A percentile compares a stretch with the other conserved stretches of the same genome.
phyloP scores from a whole-genome alignment of 805 yeast genomes.

The Yarrowia deformans region DNA sequence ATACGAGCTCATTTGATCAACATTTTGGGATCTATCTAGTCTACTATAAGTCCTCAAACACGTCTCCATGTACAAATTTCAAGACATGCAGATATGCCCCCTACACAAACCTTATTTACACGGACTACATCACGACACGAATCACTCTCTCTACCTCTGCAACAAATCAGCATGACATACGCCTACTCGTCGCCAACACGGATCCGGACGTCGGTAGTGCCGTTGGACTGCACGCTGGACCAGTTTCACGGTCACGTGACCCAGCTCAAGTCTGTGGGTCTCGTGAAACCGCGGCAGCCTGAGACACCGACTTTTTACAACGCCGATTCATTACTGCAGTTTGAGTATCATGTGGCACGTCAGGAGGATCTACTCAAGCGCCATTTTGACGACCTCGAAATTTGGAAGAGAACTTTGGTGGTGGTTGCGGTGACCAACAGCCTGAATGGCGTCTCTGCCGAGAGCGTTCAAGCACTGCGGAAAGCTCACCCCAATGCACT shows the following conservation, averaged over 20 bases:
- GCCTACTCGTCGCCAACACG: constrained; percentile 25
- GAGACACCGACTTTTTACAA: constrained; percentile 9
- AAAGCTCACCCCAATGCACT: constrained; percentile 53
- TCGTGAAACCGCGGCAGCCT: constrained; percentile 22
- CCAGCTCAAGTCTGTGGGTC: constrained; percentile 9
- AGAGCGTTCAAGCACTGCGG: constrained; percentile 40
- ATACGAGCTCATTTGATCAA: no score
- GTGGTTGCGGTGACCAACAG: constrained; percentile 56
- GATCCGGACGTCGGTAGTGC: constrained; percentile 19
- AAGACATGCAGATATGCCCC: not conserved
- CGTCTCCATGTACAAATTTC: not conserved
- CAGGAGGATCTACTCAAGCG: constrained; percentile 31
- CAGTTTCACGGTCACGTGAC: constrained; percentile 16
- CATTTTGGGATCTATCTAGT: no score
- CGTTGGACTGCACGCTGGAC: constrained; percentile 17
- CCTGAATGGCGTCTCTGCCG: constrained; percentile 43
- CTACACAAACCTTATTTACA: not conserved
- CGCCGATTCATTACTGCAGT: not conserved
- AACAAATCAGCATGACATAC: constrained; percentile 15
- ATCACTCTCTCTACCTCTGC: not conserved
- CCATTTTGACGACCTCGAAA: constrained; percentile 81
- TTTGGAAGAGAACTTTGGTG: constrained; percentile 75
- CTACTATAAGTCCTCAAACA: not conserved
- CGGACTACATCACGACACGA: constrained; percentile 6
- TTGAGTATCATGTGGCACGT: constrained; percentile 19